Percentiles rank a stretch among this genome's conserved stretches.
Conservation (phyloP, 352 stramenopile species). For the Phytophthora ohioensis region DNA sequence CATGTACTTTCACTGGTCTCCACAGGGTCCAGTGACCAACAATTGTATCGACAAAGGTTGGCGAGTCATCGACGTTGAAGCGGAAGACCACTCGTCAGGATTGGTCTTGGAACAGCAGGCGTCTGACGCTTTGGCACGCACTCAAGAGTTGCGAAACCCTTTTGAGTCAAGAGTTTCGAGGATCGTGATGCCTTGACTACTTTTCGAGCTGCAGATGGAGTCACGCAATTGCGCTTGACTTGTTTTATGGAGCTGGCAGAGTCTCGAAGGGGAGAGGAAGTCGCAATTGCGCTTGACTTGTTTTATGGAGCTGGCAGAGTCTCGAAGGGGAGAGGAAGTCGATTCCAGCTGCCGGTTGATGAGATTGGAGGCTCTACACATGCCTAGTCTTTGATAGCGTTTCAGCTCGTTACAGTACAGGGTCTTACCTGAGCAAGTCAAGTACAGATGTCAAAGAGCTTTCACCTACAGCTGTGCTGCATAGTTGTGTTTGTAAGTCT, state of each 20-base stretch:
- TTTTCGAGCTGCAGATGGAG: slow-evolving; percentile 20
- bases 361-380: background rate
- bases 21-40: background rate
- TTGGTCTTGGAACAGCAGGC: slow-evolving; percentile 15
- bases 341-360: slow-evolving; percentile 12
- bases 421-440: slow-evolving; percentile 9
- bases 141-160: background rate
- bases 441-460: too few species aligned
- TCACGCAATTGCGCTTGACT: slow-evolving; percentile 22
- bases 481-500: slow-evolving; percentile 10
- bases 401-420: background rate
- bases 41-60: background rate
- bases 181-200: slow-evolving; percentile 10
- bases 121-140: slow-evolving; percentile 1
- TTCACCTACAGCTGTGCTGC: slow-evolving; percentile 18
- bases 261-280: slow-evolving; percentile 18
- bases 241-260: slow-evolving; percentile 5
- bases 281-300: slow-evolving; percentile 13
- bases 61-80: slow-evolving; percentile 9
- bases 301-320: slow-evolving; percentile 9
- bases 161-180: background rate
- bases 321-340: slow-evolving; percentile 14
- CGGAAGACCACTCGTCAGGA: slow-evolving; percentile 26
- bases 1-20: background rate
- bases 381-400: slow-evolving; percentile 7